Conservation (phyloP, 345 rosid genomes). For the Raphanus raphanistrum region DNA sequence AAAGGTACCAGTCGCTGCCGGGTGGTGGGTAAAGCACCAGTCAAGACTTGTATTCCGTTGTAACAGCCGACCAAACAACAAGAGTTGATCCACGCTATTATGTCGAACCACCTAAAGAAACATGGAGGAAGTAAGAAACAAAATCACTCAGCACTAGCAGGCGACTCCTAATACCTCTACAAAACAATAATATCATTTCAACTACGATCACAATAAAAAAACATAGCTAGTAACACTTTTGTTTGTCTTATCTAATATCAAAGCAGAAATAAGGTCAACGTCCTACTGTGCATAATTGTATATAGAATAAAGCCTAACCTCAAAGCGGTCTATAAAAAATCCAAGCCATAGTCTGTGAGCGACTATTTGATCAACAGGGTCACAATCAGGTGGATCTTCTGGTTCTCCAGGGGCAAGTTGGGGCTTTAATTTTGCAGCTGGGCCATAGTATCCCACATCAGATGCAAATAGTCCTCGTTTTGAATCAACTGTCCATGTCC, state of each 20-base stretch:
- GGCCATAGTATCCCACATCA: constrained; percentile 65
- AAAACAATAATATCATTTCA: not conserved
- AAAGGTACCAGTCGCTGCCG: constrained; percentile 88
- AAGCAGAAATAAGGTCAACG: not conserved
- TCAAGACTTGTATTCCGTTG: constrained; percentile 71
- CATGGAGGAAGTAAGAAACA: not conserved
- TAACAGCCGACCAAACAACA: constrained; percentile 75
- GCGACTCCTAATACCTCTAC: not conserved
- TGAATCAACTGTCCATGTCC: constrained; percentile 92
- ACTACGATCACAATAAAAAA: not conserved
- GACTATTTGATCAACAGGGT: constrained; percentile 76
- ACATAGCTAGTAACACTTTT: not conserved
- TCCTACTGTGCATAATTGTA: not conserved
- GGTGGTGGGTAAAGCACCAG: constrained; percentile 86
- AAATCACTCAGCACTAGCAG: not conserved
- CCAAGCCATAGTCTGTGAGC: constrained; percentile 94
- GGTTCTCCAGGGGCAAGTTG: constrained; percentile 90
- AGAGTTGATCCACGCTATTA: constrained; percentile 76
- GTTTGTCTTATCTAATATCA: not conserved
- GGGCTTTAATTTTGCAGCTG: constrained; percentile 82
- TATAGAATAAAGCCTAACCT: constrained; percentile 49
- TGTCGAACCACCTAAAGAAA: constrained; percentile 67
- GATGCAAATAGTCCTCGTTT: constrained; percentile 86
- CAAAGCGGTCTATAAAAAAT: constrained; percentile 87
- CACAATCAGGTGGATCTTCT: constrained; percentile 52